phyloP scores from a whole-genome alignment of 2,329 filamentous ascomycete genomes.

The Aspergillus pseudoviridinutans region DNA sequence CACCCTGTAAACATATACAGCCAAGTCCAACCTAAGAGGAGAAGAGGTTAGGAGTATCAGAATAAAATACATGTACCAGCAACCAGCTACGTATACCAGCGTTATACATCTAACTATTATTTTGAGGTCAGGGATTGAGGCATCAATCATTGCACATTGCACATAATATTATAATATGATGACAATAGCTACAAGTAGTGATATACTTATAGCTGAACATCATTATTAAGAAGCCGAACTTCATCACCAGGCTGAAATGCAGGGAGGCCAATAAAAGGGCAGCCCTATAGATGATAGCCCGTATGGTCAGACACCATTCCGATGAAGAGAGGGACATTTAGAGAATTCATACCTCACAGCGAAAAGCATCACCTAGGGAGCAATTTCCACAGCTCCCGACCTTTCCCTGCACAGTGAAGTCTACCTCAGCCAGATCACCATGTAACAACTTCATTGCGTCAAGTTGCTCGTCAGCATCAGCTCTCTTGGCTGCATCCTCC shows the following conservation, averaged over 20 bases:
- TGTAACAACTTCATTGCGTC: conserved; percentile 61
- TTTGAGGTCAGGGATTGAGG: no score
- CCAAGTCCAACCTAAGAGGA: no score
- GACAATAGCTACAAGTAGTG: no score
- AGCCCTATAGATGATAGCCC: conserved; percentile 35
- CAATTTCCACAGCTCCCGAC: conserved; percentile 94
- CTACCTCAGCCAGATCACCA: conserved; percentile 77
- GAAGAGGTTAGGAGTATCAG: no score
- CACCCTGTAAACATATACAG: no score
- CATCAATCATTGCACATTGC: no score
- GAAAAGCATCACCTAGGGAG: conserved; percentile 84
- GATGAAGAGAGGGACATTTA: neutral
- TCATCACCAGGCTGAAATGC: conserved; percentile 97
- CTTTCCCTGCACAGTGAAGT: conserved; percentile 97
- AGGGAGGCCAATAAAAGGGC: conserved; percentile 85
- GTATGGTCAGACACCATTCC: neutral
- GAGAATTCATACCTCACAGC: conserved; percentile 49
- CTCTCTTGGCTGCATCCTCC: conserved; percentile 71
- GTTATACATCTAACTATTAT: no score
- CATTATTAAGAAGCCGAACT: conserved; percentile 79
- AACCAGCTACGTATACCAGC: no score
- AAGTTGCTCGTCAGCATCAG: conserved; percentile 57
- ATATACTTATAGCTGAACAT: conserved; percentile 65
- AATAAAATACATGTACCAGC: no score
- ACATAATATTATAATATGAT: no score